Evolutionary conservation across 1,284 basidiomycete genomes (phyloP), one percentile per base, ranked within the genome.

Genomic region (Apiotrichum mycotoxinovorans): DNA sequence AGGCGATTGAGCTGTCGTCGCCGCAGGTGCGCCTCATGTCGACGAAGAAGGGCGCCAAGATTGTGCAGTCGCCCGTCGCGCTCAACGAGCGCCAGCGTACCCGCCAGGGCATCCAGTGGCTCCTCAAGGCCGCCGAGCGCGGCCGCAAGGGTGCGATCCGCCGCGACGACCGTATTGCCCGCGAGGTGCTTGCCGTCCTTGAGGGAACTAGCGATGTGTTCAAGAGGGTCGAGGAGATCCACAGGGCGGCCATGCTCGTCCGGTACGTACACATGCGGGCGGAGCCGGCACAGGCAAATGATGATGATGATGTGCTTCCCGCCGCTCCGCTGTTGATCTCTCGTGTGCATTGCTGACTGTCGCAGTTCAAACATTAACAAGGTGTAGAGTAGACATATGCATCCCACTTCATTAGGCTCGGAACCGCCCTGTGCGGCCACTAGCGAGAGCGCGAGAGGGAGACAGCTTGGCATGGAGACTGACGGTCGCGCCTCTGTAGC

Each of bases 11-110:
- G 45, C 71, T 80, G 2, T 84, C 84, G 2, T 80, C 88, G 2
- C 91, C 91, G 2, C 83, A 85, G 5, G 83, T 91, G 35, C 70
- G 72, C 20, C 62, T 80, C 37, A 70, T 83, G 48, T 82, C 79
- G 33, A 82, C 83, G 65, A 79, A 78, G 51, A 78, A 79, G 45
- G 82, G 83, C 2, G 82, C 84, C 5, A 91, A 90, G 76, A 80
- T 79, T 20, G 70, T 85, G n/a, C 72, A 80, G 38, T 82, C 81
- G 49, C 91, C 91, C 0, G 77, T 84, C 18, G 84, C 88, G 9
- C 79, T 93, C 57, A 85, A 80, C 53, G 90, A 92, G 77, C 84
- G 88, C 68, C 87, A 91, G 77, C 81, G 90, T 44, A 83, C 85
- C 34, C 80, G 81, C 30, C 80, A 77, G 53, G 89, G 84, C 4